Evolutionary conservation across 2,329 filamentous ascomycete species (phyloP).

Genomic region (Fusarium nodosum): DNA sequence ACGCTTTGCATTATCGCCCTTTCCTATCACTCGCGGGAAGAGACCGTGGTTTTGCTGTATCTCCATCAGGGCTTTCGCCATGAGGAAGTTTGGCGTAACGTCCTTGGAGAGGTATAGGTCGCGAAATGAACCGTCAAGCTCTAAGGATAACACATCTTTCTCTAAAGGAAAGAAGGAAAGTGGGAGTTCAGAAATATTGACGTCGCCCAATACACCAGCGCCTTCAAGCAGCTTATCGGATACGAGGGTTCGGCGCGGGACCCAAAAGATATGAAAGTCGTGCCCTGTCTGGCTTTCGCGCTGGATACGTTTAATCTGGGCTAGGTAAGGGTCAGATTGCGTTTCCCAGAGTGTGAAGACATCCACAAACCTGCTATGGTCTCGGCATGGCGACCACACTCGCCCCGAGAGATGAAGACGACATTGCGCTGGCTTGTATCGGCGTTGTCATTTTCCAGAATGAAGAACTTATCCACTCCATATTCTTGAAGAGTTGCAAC

Average conservation of each 20-base stretch:
- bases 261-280: constrained; percentile 97
- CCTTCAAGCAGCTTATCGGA: constrained; percentile 94
- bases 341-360: not conserved
- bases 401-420: constrained; percentile 91
- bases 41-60: constrained; percentile 92
- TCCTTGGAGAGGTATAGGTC: constrained; percentile 93
- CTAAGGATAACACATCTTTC: constrained; percentile 89
- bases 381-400: constrained; percentile 86
- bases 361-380: constrained; percentile 83
- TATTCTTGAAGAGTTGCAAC: constrained; percentile 97
- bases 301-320: constrained; percentile 90
- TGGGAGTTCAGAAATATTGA: constrained; percentile 87
- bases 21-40: constrained; percentile 94
- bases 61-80: constrained; percentile 93
- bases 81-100: constrained; percentile 87
- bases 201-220: constrained; percentile 91
- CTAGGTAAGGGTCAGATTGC: constrained; percentile 64
- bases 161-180: constrained; percentile 93
- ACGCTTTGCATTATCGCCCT: constrained; percentile 92
- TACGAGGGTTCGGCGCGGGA: constrained; percentile 90
- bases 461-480: constrained; percentile 97
- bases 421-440: constrained; percentile 96
- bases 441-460: constrained; percentile 94
- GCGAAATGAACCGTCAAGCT: constrained; percentile 86
- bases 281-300: constrained; percentile 90